Percentiles rank a stretch among this genome's conserved stretches.
Evolutionary conservation across 129 eudicot species (phyloP).

Genomic region (Apium graveolens): DNA sequence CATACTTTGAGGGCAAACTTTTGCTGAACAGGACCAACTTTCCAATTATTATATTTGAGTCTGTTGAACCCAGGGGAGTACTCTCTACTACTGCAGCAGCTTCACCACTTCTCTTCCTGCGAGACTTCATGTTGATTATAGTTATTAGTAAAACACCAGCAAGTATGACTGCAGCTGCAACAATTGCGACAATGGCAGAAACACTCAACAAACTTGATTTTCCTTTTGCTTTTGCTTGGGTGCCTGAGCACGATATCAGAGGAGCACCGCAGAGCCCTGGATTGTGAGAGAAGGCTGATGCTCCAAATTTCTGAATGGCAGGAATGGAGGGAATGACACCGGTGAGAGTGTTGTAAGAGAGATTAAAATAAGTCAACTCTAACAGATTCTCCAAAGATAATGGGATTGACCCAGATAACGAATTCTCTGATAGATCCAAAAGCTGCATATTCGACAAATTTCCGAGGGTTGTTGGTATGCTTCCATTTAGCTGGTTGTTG

Average conservation of each 20-base stretch:
- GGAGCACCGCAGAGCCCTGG: conserved; percentile 74
- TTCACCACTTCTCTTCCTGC: conserved; percentile 43
- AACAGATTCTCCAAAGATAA: conserved; percentile 42
- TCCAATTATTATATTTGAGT: conserved; percentile 70
- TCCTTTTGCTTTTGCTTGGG: conserved; percentile 24
- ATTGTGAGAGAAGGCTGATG: conserved; percentile 54
- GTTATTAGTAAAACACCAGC: conserved; percentile 65
- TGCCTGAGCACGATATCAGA: conserved; percentile 38
- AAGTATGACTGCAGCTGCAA: conserved; percentile 79
- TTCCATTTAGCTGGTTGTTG: conserved; percentile 51
- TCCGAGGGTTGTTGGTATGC: conserved; percentile 65
- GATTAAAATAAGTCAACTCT: conserved; percentile 53
- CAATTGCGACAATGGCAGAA: conserved; percentile 78
- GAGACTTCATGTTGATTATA: conserved; percentile 61
- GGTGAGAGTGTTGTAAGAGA: conserved; percentile 62
- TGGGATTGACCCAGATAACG: conserved; percentile 68
- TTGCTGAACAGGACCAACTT: conserved; percentile 91
- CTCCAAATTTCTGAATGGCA: conserved; percentile 43
- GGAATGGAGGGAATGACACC: conserved; percentile 51
- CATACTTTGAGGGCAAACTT: conserved; percentile 80
- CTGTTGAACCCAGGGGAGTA: conserved; percentile 74
- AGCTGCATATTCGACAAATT: conserved; percentile 45
- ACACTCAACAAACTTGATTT: conserved; percentile 50
- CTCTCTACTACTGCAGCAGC: conserved; percentile 53
- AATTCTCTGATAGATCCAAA: conserved; percentile 68